Evolutionary conservation across 805 yeast genomes (phyloP), one percentile per base, ranked within the genome.

Genomic region (Yarrowia yakushimensis): DNA sequence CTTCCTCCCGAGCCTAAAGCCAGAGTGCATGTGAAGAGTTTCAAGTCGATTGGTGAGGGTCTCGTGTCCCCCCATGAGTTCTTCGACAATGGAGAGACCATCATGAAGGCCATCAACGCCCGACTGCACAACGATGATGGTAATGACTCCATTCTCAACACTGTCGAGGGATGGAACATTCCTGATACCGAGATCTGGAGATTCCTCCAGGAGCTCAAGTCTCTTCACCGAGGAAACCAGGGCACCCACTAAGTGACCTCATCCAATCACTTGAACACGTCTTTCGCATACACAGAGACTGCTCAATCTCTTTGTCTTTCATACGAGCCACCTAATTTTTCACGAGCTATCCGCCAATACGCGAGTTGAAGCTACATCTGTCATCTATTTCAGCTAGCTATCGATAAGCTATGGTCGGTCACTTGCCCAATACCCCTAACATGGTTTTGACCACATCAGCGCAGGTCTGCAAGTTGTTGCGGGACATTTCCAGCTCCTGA

Each of bases 161-260:
- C 61, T 8, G 61, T 55, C 7, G 61, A 55, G 23, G 42, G 61
- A 25, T 55, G 61, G 61, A 55, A 55, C 30, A 55, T 55, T 15
- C 46, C 48, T 15, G 61, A 55, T n/a, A 39, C 61, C 18, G 61
- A 55, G 30, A 41, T 55, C 61, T 55, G 61, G 61, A 15, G 48
- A 15, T 55, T 55, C 30, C 48, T 55, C 23, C 61, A 55, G 28
- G 30, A 55, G 39, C 61, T 55, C 36, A 55, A 55, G 48, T 15
- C 27, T 11, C 43, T 52, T 10, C 59, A 52, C 11, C 43, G 43
- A 52, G 13, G 12, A 7, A 37, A 50, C 22, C 23, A 22, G 30
- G 20, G 17, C 17, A 13, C 20, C 54, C 12, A 31, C 20, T 18
- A 17, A 46, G 34, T 25, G 36, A 28, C 13, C 25, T 28, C 20